Evolutionary conservation across 179 eudicot genomes (phyloP), one percentile per base, ranked within the genome.

Genomic region (Silene vulgaris): DNA sequence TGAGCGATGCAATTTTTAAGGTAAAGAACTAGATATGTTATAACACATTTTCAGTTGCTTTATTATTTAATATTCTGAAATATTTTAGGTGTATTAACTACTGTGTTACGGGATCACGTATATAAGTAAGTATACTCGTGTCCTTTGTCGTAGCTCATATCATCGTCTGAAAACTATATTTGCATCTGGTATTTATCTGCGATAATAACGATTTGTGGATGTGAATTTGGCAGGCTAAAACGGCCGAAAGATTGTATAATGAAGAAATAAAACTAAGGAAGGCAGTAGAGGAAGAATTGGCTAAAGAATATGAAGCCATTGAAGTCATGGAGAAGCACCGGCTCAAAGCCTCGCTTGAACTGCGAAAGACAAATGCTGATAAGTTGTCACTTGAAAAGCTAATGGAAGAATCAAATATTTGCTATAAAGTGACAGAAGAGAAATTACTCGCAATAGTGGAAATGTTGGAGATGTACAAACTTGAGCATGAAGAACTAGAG

Each of bases 401-500:
- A 26, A 2, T 59, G 12, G 61, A 76, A n/a, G 29, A 76, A 60
- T 13, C 57, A 5, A 6, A 11, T 14, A 13, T 3, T 30, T 54
- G 73, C 9, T 20, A 26, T 56, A 74, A 84, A 73, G 90, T 83
- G 74, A 65, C 89, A 80, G 95, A 90, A 65, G 85, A 88, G 72
- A 89, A 92, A 76, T 71, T 94, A 28, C 56, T 83, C 62, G 77
- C 90, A 23, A 89, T 91, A 43, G 89, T 84, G 74, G 88, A 83
- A 8, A 71, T 83, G 72, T 77, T 90, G 74, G 76, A 89, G 30
- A 87, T 81, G 75, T 85, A 84, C 82, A 92, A 88, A 80, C 82
- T 74, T 19, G 94, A 90, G 80, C 85, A 84, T 30, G 94, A 89
- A 6, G 87, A 89, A 43, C 78, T 89, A 78, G 84, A 87, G 77